A percentile compares a stretch with the other conserved stretches of the same genome.
phyloP scores from a whole-genome alignment of 1,139 yeast species.

The Schwanniomyces etchellsii region DNA sequence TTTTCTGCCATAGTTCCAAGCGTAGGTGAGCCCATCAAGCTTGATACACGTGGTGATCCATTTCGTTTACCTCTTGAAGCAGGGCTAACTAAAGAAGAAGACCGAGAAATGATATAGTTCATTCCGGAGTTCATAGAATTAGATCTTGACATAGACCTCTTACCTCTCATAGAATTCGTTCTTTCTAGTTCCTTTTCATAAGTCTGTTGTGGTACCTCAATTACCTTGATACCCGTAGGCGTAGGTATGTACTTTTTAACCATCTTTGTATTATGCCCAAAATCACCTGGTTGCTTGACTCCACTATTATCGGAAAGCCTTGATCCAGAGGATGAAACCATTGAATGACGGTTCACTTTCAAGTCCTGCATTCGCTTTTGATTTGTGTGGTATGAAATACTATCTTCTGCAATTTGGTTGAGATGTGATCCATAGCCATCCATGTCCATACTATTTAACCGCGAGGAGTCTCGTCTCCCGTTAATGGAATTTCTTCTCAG shows the following conservation, averaged over 20 bases:
- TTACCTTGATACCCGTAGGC: slow-evolving; percentile 41
- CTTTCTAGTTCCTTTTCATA: slow-evolving; percentile 36
- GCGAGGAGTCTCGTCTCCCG: too few relatives aligned
- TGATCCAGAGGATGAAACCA: slow-evolving; percentile 6
- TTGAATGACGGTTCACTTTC: slow-evolving; percentile 8
- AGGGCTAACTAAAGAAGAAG: background rate
- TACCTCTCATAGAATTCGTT: slow-evolving; percentile 36
- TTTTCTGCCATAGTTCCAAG: slow-evolving; percentile 13
- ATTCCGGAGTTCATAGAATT: slow-evolving; percentile 14
- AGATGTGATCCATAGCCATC: background rate
- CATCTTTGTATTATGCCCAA: slow-evolving; percentile 23
- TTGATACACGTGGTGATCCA: slow-evolving; percentile 7
- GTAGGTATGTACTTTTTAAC: slow-evolving; percentile 46
- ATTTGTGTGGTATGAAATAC: background rate
- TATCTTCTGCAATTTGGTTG: background rate
- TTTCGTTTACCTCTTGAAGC: background rate
- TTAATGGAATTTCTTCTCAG: slow-evolving; percentile 1
- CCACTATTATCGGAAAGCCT: background rate
- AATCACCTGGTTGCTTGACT: slow-evolving; percentile 4
- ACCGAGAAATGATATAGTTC: background rate
- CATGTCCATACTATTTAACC: too few relatives aligned
- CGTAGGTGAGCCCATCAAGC: slow-evolving; percentile 4
- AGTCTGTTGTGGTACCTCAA: slow-evolving; percentile 40
- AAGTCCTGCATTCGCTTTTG: background rate
- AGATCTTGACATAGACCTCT: slow-evolving; percentile 20